Evolutionary conservation across 805 yeast species (phyloP).

Genomic region (Starmerella cellae): DNA sequence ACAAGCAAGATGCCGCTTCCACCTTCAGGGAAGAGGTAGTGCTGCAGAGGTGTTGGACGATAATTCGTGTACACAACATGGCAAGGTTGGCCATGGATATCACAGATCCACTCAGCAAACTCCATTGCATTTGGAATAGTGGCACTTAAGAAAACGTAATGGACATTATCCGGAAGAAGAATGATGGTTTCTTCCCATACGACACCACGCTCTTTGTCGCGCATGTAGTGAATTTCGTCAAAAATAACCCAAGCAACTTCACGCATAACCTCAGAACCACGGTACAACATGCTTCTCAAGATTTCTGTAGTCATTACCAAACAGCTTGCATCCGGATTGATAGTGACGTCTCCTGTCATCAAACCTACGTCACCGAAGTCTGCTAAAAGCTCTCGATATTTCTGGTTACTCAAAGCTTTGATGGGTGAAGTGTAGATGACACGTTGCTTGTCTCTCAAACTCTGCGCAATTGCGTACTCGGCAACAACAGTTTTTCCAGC

Average conservation of each 20-base stretch:
- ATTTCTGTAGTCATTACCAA: conserved; percentile 98
- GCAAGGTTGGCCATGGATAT: conserved; percentile 90
- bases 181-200: conserved; percentile 99
- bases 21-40: conserved; percentile 93
- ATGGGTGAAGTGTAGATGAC: conserved; percentile 93
- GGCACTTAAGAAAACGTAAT: conserved; percentile 84
- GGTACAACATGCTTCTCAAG: conserved; percentile 86
- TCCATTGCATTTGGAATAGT: conserved; percentile 97
- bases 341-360: conserved; percentile 98
- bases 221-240: conserved; percentile 97
- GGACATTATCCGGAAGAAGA: conserved; percentile 88
- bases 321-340: conserved; percentile 96
- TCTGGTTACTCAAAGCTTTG: conserved; percentile 88
- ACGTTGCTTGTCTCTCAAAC: conserved; percentile 79
- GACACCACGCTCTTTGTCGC: conserved; percentile 96
- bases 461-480: conserved; percentile 92
- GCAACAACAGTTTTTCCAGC: conserved; percentile 98
- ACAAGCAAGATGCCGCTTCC: conserved; percentile 97
- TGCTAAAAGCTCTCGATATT: conserved; percentile 79
- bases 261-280: conserved; percentile 96
- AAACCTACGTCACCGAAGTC: conserved; percentile 95
- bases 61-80: conserved; percentile 97
- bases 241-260: conserved; percentile 98
- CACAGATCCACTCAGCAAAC: conserved; percentile 97
- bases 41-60: conserved; percentile 97